phyloP scores from a whole-genome alignment of 1,139 yeast genomes.

The Diutina rugosa region DNA sequence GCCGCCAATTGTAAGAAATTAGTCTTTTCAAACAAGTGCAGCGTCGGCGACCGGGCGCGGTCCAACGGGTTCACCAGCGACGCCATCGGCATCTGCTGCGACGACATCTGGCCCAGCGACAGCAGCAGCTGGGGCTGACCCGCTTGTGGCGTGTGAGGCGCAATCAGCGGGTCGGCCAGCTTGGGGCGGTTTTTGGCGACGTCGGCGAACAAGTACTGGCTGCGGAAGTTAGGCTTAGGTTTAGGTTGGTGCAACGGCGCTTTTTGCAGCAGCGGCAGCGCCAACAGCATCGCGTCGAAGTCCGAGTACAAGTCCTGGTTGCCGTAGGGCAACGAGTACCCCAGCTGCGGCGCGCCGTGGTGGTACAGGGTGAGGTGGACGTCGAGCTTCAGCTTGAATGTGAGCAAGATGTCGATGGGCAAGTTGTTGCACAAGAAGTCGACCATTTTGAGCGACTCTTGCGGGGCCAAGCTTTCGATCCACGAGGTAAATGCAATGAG shows the following conservation, averaged over 20 bases:
- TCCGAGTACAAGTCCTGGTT: slow-evolving; percentile 8
- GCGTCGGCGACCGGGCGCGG: slow-evolving; percentile 29
- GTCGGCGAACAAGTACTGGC: slow-evolving; percentile 17
- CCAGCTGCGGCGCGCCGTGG: background rate
- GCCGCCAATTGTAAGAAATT: slow-evolving; percentile 33
- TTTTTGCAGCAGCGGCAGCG: slow-evolving; percentile 3
- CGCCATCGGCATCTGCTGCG: slow-evolving; percentile 3
- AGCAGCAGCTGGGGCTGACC: slow-evolving; percentile 31
- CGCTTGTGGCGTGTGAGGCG: slow-evolving; percentile 5
- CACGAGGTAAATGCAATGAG: slow-evolving; percentile 44
- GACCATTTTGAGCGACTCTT: slow-evolving; percentile 45
- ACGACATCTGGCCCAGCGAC: slow-evolving; percentile 7
- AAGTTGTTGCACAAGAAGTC: slow-evolving; percentile 42
- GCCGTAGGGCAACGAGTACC: background rate
- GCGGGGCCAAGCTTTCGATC: slow-evolving; percentile 43
- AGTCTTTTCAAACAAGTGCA: slow-evolving; percentile 32
- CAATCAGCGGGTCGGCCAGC: slow-evolving; percentile 25
- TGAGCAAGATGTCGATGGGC: slow-evolving; percentile 34
- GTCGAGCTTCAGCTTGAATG: slow-evolving; percentile 29
- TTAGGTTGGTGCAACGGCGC: slow-evolving; percentile 21
- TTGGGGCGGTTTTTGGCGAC: slow-evolving; percentile 24
- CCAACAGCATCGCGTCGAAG: slow-evolving; percentile 2
- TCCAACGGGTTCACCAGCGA: slow-evolving; percentile 10
- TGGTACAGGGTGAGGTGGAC: slow-evolving; percentile 15
- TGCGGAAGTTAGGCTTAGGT: slow-evolving; percentile 19